Percentiles rank a stretch among this genome's conserved stretches.
Conservation (phyloP, 768 basidiomycete species). For the Phlebiopsis gigantea region DNA sequence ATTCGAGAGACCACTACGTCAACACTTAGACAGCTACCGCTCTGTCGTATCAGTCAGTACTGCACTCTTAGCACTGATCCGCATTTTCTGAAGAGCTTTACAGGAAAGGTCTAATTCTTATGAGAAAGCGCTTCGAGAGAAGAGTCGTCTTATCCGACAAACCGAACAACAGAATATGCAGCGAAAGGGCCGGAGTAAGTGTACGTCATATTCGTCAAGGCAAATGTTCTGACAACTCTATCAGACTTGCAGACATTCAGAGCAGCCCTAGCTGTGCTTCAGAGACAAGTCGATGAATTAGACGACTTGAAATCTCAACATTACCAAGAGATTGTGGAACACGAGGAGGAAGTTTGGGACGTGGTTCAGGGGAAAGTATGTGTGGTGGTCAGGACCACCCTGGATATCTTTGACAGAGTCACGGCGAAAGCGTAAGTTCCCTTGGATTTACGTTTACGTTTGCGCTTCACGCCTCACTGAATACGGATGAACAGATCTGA, state of each 20-base stretch:
- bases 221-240: not conserved
- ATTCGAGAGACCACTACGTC: slow-evolving; percentile 86
- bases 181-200: slow-evolving; percentile 78
- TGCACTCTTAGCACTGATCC: not conserved
- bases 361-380: slow-evolving; percentile 85
- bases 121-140: slow-evolving; percentile 76
- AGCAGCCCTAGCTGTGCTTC: slow-evolving; percentile 73
- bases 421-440: slow-evolving; percentile 76
- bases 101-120: slow-evolving; percentile 84
- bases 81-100: slow-evolving; percentile 3
- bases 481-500: slow-evolving; percentile 54
- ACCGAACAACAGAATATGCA: slow-evolving; percentile 86
- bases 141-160: slow-evolving; percentile 77
- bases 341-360: slow-evolving; percentile 96
- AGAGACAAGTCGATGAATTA: slow-evolving; percentile 86
- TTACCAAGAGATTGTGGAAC: slow-evolving; percentile 85
- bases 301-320: slow-evolving; percentile 82
- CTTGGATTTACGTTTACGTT: not conserved
- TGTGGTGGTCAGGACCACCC: slow-evolving; percentile 80
- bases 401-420: slow-evolving; percentile 88
- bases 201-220: not conserved
- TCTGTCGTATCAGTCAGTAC: slow-evolving; percentile 57
- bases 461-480: slow-evolving; percentile 1
- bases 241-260: slow-evolving; percentile 86
- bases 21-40: slow-evolving; percentile 78